Base-by-base conservation (phyloP, 2,329 filamentous ascomycete species). In the Ramularia collo-cygni region DNA sequence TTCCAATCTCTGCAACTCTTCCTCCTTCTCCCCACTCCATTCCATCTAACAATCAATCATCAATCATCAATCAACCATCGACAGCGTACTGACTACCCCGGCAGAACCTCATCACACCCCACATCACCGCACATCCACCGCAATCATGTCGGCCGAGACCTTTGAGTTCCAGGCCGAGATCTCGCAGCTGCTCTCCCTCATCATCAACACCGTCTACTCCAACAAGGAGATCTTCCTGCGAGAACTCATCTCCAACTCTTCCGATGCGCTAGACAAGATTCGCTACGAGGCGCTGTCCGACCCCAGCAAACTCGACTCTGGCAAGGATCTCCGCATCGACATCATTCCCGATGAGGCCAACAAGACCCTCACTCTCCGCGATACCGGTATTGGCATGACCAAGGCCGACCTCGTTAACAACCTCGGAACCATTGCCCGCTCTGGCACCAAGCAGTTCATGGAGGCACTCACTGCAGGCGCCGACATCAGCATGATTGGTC, bases 151-250 rank as follows among this genome's bases (percentile, higher is more conserved):
- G 70, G 61, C 66, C 56, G 89, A 96, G 77, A 95, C 89, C 59
- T 98, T 98, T 76, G 90, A 96, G 84, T 98, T 96, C 78, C 92
- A 98, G 84, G 92, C 92, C 84, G 92, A 98, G 85, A 98, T 98
- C 68, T 96, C 90, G 85, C 92, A 98, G 86, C 86, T 98, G 56
- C 85, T 98, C 67, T 88, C 83, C 59, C 85, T 98, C 68, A 98
- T 98, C 74, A 98, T 98, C 81, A 98, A 98, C 85, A 96, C 92
- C 56, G 92, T 98, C 76, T 98, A 96, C 80, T 95, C 89, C 60
- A 98, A 98, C 84, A 98, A 98, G 80, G 92, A 96, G 75, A 96
- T 98, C 68, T 98, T 98, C 83, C 75, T 98, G 62, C 78, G 92
- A 83, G 92, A 98, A 75, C 68, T 98, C 61, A 86, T 98, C 64